Base-by-base conservation (phyloP, 2,329 filamentous ascomycete species). In the Zymoseptoria brevis region DNA sequence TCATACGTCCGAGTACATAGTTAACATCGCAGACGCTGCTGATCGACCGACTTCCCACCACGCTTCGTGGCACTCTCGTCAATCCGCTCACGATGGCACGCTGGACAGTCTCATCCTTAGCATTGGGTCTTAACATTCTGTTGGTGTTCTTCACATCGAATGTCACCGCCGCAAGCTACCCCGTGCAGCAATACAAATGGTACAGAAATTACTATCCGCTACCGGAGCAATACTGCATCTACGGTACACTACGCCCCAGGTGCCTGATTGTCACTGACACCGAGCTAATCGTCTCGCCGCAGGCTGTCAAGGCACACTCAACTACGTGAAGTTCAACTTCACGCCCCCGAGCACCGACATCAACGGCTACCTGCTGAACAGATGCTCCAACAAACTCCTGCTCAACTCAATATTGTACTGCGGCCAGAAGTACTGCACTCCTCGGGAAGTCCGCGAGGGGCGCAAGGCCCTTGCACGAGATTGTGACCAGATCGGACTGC, bases 121-220 rank as follows among this genome's bases (percentile, higher is more conserved):
- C 35, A 11, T 41, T 41, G 35, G 35, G 35, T 41, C 11, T 41
- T 16, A 41, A 5, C 35, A 41, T 16, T 7, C 9, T 41, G 35
- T 16, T 41, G 35, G 35, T 41, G 9, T 41, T 41, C 9, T 41
- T 13, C 11, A 41, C 35, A 41, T 41, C 35, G 1, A 11, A 41
- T 11, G 35, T 41, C 9, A 41, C 35, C 35, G 35, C 35, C 35
- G 35, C 35, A 11, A 41, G 11, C 35, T 41, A 41, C 35, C 35
- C 35, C 1, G 55, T 50, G n/a, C 57, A 62, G 45, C 54, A 62
- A 41, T 60, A 59, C 55, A 57, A 54, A 30, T 64, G 58, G 60
- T 64, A 63, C 53, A 63, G 63, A 45, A 24, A 64, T 55, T 64
- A 64, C 49, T 62, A 61, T 35, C 62, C 58, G 29, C 30, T 50